These are phyloP conservation scores for Cyberlindnera bimundalis DNA, from an alignment of 805 yeast species.

Conservation along the genomic window DNA sequence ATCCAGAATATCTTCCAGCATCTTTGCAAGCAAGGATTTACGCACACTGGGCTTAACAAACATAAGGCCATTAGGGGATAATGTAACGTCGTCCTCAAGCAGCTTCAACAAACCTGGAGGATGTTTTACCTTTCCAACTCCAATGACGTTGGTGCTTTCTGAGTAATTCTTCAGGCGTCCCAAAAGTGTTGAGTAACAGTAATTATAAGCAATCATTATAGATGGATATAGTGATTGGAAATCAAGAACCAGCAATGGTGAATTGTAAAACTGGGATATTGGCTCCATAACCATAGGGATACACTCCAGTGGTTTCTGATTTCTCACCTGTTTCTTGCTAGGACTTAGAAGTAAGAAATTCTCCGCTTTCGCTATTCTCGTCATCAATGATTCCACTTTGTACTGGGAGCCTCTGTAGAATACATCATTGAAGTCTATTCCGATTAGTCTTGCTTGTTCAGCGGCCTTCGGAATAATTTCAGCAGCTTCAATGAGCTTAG, in stretches of 20 bases:
- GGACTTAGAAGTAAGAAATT: constrained; percentile 75
- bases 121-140: constrained; percentile 44
- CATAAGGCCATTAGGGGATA: constrained; percentile 87
- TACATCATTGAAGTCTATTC: constrained; percentile 86
- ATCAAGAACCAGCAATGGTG: constrained; percentile 87
- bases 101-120: constrained; percentile 55
- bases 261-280: constrained; percentile 73
- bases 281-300: constrained; percentile 95
- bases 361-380: constrained; percentile 73
- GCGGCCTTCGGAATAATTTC: constrained; percentile 69
- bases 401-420: constrained; percentile 90
- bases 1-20: constrained; percentile 80
- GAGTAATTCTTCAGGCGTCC: constrained; percentile 58
- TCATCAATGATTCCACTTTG: constrained; percentile 83
- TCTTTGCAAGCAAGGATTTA: constrained; percentile 71
- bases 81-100: constrained; percentile 49
- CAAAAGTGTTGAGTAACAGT: constrained; percentile 72
- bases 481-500: constrained; percentile 41
- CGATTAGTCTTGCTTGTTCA: constrained; percentile 82
- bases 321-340: constrained; percentile 71
- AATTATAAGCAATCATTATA: constrained; percentile 83
- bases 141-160: constrained; percentile 48
- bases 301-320: constrained; percentile 82
- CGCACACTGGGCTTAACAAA: constrained; percentile 67
- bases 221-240: constrained; percentile 95